Evolutionary conservation across 148 eudicot genomes (phyloP).

Genomic region (Cornus florida): DNA sequence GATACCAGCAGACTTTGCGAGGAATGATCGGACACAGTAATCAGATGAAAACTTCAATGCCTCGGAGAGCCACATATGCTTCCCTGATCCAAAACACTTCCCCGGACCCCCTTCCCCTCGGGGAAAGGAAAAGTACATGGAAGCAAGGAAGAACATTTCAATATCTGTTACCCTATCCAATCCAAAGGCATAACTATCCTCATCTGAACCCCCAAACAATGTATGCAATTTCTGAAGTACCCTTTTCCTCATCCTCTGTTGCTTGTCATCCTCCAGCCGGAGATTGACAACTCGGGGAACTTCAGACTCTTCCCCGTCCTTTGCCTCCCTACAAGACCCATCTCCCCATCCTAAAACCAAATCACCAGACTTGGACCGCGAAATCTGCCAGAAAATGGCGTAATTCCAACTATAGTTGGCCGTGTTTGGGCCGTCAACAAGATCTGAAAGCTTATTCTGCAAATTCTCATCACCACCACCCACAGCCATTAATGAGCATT

Average conservation of each 20-base stretch:
- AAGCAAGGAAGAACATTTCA: constrained; percentile 88
- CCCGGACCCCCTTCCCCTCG: constrained; percentile 79
- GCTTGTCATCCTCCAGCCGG: constrained; percentile 62
- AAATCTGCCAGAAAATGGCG: constrained; percentile 88
- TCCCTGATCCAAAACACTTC: constrained; percentile 57
- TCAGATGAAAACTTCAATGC: constrained; percentile 45
- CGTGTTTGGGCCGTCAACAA: constrained; percentile 62
- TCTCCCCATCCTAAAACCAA: constrained; percentile 93
- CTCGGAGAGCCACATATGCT: constrained; percentile 64
- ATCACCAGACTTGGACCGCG: constrained; percentile 70
- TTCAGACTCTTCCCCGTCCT: constrained; percentile 64
- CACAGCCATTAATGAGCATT: constrained; percentile 55
- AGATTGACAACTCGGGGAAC: constrained; percentile 34
- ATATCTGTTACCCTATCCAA: constrained; percentile 82
- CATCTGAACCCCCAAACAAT: constrained; percentile 73
- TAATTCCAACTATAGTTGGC: constrained; percentile 87
- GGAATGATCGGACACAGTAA: constrained; percentile 68
- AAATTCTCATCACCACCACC: constrained; percentile 61
- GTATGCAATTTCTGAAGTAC: constrained; percentile 76
- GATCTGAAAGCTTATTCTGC: constrained; percentile 77
- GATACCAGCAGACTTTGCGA: constrained; percentile 77
- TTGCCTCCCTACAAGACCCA: constrained; percentile 91
- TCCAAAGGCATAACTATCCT: constrained; percentile 67
- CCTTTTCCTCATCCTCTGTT: constrained; percentile 76
- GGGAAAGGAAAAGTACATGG: constrained; percentile 86